Base-by-base conservation (phyloP, 345 rosid genomes). In the Euphorbia tirucalli region DNA sequence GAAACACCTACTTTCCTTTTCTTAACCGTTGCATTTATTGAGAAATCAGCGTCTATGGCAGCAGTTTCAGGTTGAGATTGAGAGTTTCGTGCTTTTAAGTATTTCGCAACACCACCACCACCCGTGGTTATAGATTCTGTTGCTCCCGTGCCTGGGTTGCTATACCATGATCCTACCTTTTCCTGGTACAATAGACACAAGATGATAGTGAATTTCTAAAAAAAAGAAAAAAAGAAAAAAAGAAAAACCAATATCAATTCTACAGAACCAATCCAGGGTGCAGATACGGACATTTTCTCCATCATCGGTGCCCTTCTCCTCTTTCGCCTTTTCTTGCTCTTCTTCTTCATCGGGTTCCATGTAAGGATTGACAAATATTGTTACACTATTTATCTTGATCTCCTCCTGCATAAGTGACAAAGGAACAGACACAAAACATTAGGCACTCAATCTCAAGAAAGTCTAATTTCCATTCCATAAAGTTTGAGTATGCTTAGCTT, bases 81-180 rank as follows among this genome's bases (percentile, higher is more conserved):
- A 67, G 73, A 75, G 79, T 82, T 84, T 85, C 75, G 87, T 30
- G 90, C 70, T 83, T 88, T 88, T 76, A 88, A 82, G 87, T 90
- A 88, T 75, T 91, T 93, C 13, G 93, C 97, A 15, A 89, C 90
- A 61, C 91, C 91, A 31, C 93, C 86, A 4, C 69, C 71, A 66
- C 85, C 93, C 10, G 59, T 70, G 10, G 81, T 70, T 66, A 79
- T 83, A 35, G 83, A 66, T 72, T 84, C 90, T 50, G 85, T 63
- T 37, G 89, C 32, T 73, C 91, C 93, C 28, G 90, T 85, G 18
- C 83, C 96, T 5, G 97, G 97, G 80, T 93, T 89, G 80, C 97
- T 93, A 82, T 86, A 93, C 93, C 98, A 93, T 37, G 97, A 88
- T 18, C 97, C 98, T 37, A 91, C 62, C 77, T 87, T 91, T 19